These are phyloP conservation scores for Yamadazyma jaroonii DNA, from an alignment of 1,139 yeast species.

Conservation along the genomic window DNA sequence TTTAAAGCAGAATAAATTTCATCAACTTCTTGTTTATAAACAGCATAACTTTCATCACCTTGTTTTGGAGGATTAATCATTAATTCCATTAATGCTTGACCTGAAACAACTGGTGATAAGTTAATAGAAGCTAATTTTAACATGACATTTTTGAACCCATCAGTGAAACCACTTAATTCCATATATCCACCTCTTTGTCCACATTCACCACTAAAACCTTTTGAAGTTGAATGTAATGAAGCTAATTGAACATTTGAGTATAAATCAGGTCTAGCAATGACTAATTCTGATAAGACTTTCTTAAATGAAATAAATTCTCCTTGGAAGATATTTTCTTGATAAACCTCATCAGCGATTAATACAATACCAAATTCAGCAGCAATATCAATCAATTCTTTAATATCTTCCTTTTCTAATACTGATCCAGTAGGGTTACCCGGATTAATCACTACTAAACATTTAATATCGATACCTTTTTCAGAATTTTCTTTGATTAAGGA, in stretches of 20 bases:
- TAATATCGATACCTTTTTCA: conserved; percentile 58
- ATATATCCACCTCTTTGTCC: conserved; percentile 99
- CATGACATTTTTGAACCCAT: conserved; percentile 66
- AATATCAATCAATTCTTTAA: conserved; percentile 65
- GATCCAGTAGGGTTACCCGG: conserved; percentile 99
- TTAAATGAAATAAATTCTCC: conserved; percentile 67
- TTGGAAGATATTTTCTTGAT: conserved; percentile 83
- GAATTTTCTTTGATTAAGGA: conserved; percentile 50
- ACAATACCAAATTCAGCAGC: conserved; percentile 85
- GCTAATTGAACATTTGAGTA: conserved; percentile 82
- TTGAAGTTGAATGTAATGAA: conserved; percentile 91
- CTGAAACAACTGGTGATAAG: conserved; percentile 89
- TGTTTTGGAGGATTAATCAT: conserved; percentile 87
- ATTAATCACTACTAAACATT: conserved; percentile 87
- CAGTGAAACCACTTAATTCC: conserved; percentile 82
- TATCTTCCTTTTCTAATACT: conserved; percentile 61
- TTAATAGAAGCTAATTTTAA: conserved; percentile 87
- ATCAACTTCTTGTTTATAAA: conserved; percentile 59
- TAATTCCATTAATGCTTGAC: conserved; percentile 87
- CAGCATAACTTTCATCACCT: conserved; percentile 74
- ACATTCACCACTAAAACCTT: conserved; percentile 97
- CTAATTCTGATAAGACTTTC: conserved; percentile 63
- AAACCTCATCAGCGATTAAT: conserved; percentile 96
- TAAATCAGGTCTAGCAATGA: conserved; percentile 46
- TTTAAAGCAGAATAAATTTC: conserved; percentile 61